Base-by-base conservation (phyloP, 139 green algal species). In the Chlamydomonas schloesseri region DNA sequence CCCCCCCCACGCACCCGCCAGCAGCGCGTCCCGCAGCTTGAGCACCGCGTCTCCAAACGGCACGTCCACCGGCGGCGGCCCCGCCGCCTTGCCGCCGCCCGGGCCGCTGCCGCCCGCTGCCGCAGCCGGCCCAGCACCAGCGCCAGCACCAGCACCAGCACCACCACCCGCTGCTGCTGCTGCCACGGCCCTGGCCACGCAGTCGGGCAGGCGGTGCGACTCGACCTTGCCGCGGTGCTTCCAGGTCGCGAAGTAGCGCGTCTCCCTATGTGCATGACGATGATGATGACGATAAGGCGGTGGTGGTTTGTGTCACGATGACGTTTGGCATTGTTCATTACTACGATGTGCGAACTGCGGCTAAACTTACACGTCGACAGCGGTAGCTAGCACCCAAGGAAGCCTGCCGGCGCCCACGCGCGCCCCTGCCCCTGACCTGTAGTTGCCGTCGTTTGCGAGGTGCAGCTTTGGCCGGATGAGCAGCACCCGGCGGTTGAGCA, bases 381-480 rank as follows among this genome's bases (percentile, higher is more conserved):
- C n/a, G n/a, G n/a, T n/a, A n/a, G n/a, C n/a, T n/a, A n/a, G n/a
- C n/a, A n/a, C n/a, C n/a, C n/a, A n/a, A n/a, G n/a, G n/a, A n/a
- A n/a, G n/a, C n/a, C n/a, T n/a, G n/a, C n/a, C n/a, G n/a, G n/a
- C n/a, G n/a, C n/a, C n/a, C n/a, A n/a, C n/a, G n/a, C n/a, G n/a
- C n/a, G n/a, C n/a, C n/a, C n/a, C n/a, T n/a, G n/a, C n/a, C n/a
- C n/a, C n/a, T n/a, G n/a, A n/a, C 57, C 96, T 90, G 93, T 99
- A 99, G 91, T 99, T 99, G 37, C 98, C 98, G 75, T 99, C 98
- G 81, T 99, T 96, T 31, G 97, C 97, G 23, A 99, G 87, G 72
- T 94, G 83, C 80, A 97, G 89, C 91, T 99, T 99, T 71, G 98
- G 98, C 6, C 97, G 92, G 42, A 99, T 96, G 37, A 99, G 93